Evolutionary conservation across 352 stramenopile genomes (phyloP).

Genomic region (Globisporangium alternatum): DNA sequence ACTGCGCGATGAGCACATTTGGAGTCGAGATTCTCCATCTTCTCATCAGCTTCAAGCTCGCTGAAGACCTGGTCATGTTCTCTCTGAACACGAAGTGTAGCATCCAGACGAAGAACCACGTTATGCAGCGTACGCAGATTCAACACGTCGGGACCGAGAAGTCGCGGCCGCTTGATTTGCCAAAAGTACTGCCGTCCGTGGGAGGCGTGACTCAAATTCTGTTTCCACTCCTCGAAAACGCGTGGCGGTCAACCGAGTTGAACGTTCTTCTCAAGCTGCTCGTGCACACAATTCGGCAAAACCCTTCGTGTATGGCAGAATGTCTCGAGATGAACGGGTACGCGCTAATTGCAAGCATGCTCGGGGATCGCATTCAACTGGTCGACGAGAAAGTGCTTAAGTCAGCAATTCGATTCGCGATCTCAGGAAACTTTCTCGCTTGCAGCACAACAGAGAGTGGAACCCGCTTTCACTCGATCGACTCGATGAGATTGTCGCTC

Average conservation of each 20-base stretch:
- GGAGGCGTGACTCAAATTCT: conserved; percentile 57
- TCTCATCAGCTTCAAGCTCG: conserved; percentile 55
- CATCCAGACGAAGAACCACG: conserved; percentile 22
- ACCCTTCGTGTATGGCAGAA: conserved; percentile 56
- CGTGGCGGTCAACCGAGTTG: conserved; percentile 45
- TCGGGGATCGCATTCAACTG: conserved; percentile 38
- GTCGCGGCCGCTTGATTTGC: conserved; percentile 47
- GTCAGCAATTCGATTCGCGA: conserved; percentile 38
- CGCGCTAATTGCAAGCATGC: conserved; percentile 39
- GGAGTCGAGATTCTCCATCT: conserved; percentile 59
- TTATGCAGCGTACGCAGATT: conserved; percentile 31
- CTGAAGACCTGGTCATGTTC: conserved; percentile 54
- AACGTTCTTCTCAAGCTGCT: conserved; percentile 46
- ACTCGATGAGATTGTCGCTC: conserved; percentile 23
- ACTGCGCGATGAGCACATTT: conserved; percentile 60
- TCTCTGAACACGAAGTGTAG: conserved; percentile 57
- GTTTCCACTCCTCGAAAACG: conserved; percentile 57
- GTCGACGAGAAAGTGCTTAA: conserved; percentile 50
- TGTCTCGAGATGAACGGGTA: conserved; percentile 62
- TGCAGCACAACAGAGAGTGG: conserved; percentile 12
- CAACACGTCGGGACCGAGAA: conserved; percentile 56
- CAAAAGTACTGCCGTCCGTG: conserved; percentile 54
- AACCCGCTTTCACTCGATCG: not conserved
- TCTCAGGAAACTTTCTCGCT: conserved; percentile 35
- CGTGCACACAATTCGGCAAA: conserved; percentile 42